Evolutionary conservation across 305 asterid species (phyloP).

Genomic region (Coffea humblotiana): DNA sequence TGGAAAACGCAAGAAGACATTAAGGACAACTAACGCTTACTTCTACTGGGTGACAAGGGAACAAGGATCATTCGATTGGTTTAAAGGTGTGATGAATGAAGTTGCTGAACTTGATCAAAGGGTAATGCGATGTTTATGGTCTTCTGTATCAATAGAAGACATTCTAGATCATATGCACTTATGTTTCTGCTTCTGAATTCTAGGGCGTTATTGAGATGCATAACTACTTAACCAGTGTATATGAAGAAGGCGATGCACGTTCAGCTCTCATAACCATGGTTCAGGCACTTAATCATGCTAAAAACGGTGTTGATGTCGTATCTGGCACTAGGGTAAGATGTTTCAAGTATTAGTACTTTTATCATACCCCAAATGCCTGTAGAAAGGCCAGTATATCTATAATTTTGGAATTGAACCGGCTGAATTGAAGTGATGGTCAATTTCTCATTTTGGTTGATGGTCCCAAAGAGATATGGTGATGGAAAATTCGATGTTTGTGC

Average conservation of each 20-base stretch:
- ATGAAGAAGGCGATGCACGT: conserved; percentile 69
- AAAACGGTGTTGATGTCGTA: conserved; percentile 60
- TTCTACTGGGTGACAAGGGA: conserved; percentile 75
- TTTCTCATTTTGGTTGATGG: neutral
- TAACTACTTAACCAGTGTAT: conserved; percentile 63
- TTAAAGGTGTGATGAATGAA: conserved; percentile 64
- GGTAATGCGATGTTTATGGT: conserved; percentile 25
- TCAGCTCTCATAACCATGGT: conserved; percentile 72
- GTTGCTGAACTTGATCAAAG: conserved; percentile 58
- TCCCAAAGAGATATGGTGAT: neutral
- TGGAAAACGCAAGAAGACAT: conserved; percentile 45
- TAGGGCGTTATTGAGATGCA: conserved; percentile 66
- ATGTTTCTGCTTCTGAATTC: conserved; percentile 7
- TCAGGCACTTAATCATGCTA: conserved; percentile 67
- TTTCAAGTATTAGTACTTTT: neutral
- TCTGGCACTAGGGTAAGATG: conserved; percentile 55
- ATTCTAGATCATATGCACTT: neutral
- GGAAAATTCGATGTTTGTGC: neutral
- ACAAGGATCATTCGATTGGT: conserved; percentile 68
- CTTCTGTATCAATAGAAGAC: neutral
- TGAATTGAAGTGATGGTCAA: too few relatives aligned
- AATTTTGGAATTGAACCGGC: neutral
- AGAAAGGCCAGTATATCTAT: neutral
- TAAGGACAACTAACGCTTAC: conserved; percentile 57
- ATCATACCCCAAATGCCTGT: neutral